phyloP scores from a whole-genome alignment of 2,329 filamentous ascomycete species.

The Lecanicillium sp. region DNA sequence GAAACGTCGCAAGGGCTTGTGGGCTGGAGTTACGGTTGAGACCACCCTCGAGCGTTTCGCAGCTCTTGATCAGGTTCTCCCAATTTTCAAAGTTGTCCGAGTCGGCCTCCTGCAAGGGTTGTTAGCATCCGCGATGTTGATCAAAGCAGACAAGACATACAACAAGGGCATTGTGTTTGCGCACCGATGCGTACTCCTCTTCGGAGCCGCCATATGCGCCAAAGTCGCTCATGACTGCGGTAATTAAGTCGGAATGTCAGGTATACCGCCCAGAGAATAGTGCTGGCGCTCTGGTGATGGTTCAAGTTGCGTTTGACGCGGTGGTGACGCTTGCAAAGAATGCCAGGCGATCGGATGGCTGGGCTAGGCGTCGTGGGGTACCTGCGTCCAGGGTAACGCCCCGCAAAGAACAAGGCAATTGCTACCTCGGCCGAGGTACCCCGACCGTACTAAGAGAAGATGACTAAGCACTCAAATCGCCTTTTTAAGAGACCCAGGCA shows the following conservation, averaged over 20 bases:
- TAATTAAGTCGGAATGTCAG: conserved; percentile 5
- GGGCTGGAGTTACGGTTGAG: conserved; percentile 95
- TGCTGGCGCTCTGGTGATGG: not conserved
- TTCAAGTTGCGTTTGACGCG: not conserved
- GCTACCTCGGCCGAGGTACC: too few species aligned
- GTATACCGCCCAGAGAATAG: not conserved
- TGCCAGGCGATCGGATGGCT: not conserved
- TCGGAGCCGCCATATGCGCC: conserved; percentile 62
- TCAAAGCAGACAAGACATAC: conserved; percentile 36
- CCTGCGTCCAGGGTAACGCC: not conserved
- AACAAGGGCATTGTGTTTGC: conserved; percentile 67
- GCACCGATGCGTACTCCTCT: conserved; percentile 75
- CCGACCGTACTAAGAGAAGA: too few species aligned
- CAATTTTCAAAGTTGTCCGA: conserved; percentile 89
- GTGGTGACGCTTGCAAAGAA: not conserved
- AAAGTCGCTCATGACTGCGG: conserved; percentile 57
- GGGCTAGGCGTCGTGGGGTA: not conserved
- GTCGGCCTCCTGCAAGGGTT: conserved; percentile 48
- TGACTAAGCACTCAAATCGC: too few species aligned
- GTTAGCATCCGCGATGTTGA: not conserved
- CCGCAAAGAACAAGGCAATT: too few species aligned
- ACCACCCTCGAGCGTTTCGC: conserved; percentile 80
- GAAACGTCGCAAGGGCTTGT: conserved; percentile 78
- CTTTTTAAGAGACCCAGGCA: conserved; percentile 1
- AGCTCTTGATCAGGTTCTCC: conserved; percentile 83